A percentile compares a stretch with the other conserved stretches of the same genome.
phyloP scores from a whole-genome alignment of 208 protist genomes.

The Crithidia thermophila region DNA sequence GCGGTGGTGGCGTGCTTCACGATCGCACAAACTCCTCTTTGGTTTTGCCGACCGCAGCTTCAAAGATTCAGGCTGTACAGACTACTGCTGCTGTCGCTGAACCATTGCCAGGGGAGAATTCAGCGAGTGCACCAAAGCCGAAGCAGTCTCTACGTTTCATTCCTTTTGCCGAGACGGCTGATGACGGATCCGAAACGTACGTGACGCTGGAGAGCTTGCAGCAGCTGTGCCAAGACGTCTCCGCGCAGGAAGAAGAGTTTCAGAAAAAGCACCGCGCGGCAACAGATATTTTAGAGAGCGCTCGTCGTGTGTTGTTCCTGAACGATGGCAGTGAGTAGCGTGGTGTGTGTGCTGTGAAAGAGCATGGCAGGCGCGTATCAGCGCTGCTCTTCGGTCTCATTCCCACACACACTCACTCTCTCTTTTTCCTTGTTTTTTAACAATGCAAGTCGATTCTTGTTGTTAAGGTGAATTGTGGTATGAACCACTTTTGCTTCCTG shows the following conservation, averaged over 20 bases:
- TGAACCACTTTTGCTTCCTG: not conserved
- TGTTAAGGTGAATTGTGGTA: too few relatives aligned
- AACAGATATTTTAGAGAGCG: conserved; percentile 52
- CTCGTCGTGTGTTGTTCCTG: conserved; percentile 50
- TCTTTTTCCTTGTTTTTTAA: too few relatives aligned
- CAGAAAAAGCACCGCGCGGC: conserved; percentile 46
- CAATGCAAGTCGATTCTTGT: too few relatives aligned
- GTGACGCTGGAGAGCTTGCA: conserved; percentile 66
- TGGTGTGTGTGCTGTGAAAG: too few relatives aligned
- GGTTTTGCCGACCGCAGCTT: not conserved
- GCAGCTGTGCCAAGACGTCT: conserved; percentile 55
- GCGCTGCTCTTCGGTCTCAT: too few relatives aligned
- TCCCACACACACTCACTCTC: too few relatives aligned
- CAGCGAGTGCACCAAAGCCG: too few relatives aligned
- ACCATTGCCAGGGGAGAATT: too few relatives aligned
- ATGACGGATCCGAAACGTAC: conserved; percentile 40
- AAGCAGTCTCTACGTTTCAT: conserved; percentile 41
- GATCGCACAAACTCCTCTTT: conserved; percentile 8
- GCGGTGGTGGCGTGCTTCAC: not conserved
- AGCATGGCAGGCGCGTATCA: too few relatives aligned
- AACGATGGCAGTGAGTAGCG: conserved; percentile 14
- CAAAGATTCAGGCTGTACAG: not conserved
- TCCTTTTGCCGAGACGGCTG: conserved; percentile 49
- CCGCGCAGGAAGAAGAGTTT: conserved; percentile 55
- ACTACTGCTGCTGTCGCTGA: not conserved